These are phyloP conservation scores for Mucor ambiguus DNA, from an alignment of 371 early-diverging fungal species.

Conservation along the genomic window DNA sequence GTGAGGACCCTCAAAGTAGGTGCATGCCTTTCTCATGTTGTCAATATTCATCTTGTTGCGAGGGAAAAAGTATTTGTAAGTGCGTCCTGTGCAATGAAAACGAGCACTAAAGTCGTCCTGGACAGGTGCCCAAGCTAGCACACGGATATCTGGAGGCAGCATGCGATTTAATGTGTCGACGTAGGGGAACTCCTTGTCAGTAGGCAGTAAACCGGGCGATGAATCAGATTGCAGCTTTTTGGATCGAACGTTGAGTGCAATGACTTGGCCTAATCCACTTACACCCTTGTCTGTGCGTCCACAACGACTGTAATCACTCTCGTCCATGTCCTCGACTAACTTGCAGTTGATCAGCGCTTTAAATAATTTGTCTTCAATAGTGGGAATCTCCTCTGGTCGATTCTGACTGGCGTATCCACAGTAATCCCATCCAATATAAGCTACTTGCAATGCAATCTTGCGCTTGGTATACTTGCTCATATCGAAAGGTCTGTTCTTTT, in stretches of 20 bases:
- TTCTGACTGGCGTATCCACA: conserved; percentile 83
- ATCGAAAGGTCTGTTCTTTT: conserved; percentile 69
- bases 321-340: conserved; percentile 65
- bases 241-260: conserved; percentile 82
- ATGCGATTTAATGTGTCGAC: conserved; percentile 81
- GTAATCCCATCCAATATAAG: conserved; percentile 94
- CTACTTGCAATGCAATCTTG: conserved; percentile 84
- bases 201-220: conserved; percentile 24
- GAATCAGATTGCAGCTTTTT: conserved; percentile 33
- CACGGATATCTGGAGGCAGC: conserved; percentile 88
- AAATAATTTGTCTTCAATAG: conserved; percentile 87
- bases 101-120: conserved; percentile 81
- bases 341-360: conserved; percentile 72
- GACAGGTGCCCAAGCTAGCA: conserved; percentile 93
- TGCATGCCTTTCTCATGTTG: conserved; percentile 78
- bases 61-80: conserved; percentile 94
- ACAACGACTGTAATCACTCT: conserved; percentile 78
- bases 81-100: conserved; percentile 83
- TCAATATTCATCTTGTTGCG: conserved; percentile 61
- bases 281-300: conserved; percentile 97
- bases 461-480: conserved; percentile 78
- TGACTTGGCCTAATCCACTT: conserved; percentile 88
- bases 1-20: conserved; percentile 76
- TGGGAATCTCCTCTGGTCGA: conserved; percentile 55
- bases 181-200: conserved; percentile 72